Conservation (phyloP, 83 land plant genomes). For the Thuja plicata region DNA sequence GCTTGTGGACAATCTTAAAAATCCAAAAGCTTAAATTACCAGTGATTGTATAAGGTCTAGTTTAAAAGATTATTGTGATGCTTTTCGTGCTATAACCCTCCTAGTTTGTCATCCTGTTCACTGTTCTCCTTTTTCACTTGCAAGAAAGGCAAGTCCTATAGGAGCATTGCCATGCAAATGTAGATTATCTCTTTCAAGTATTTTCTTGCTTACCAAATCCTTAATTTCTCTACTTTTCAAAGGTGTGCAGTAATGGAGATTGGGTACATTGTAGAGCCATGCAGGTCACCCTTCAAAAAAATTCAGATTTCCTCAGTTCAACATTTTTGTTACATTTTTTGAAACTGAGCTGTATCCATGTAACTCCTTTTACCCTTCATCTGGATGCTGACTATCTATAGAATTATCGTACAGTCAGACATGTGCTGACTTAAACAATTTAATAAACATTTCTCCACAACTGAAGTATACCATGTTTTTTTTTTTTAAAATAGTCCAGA, state of each 20-base stretch:
- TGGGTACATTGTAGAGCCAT: neutral
- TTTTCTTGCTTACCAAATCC: neutral
- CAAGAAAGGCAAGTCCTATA: neutral
- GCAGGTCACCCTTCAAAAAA: neutral
- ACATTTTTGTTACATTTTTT: neutral
- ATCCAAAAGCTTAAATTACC: neutral
- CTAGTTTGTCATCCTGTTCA: neutral
- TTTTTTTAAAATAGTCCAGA: no score
- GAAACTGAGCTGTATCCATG: neutral
- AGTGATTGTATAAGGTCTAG: neutral
- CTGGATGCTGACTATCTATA: neutral
- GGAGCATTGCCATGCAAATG: neutral
- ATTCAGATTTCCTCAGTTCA: no score
- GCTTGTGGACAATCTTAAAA: neutral
- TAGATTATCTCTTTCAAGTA: neutral
- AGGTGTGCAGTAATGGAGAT: neutral
- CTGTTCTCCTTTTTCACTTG: neutral
- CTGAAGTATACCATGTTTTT: neutral
- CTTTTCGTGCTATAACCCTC: neutral
- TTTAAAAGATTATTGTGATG: neutral
- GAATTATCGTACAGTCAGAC: neutral
- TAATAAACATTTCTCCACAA: neutral
- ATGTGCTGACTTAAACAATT: neutral
- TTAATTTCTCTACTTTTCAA: neutral
- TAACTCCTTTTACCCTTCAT: neutral